Base-by-base conservation (phyloP, 345 rosid species). In the Eutrema yunnanense region DNA sequence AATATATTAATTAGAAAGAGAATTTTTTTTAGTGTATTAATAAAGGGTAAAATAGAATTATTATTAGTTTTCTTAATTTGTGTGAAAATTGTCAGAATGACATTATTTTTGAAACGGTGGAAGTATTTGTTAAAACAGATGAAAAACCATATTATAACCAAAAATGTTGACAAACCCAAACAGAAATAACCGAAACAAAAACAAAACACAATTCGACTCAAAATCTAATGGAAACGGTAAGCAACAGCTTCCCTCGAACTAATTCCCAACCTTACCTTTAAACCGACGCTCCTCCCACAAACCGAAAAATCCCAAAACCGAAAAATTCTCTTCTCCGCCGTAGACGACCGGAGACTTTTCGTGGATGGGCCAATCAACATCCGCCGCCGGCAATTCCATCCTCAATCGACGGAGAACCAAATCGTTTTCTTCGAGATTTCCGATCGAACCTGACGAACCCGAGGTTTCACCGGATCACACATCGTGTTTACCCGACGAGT, bases 291-390 rank as follows among this genome's bases (percentile, higher is more conserved):
- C 76, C 44, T 54, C 62, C 54, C 64, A 43, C 70, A 63, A 63
- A 72, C 63, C 76, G 64, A 72, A 56, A 63, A 14, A 72, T 30
- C 9, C 37, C 38, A 49, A 66, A 51, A n/a, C 11, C 47, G 6
- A 41, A 26, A 44, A 44, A 33, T 53, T 33, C 44, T 43, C n/a
- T n/a, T n/a, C n/a, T n/a, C n/a, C n/a, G n/a, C n/a, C n/a, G n/a
- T n/a, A n/a, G n/a, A n/a, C n/a, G n/a, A n/a, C 8, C 76, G 62
- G 54, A 72, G 22, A 34, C 62, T 34, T 22, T 57, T 56, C 72
- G 74, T 79, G 82, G 81, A 92, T 90, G 96, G 95, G 98, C 76
- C 96, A 90, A 78, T 81, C 88, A 71, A 71, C 79, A 50, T 92
- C 96, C 69, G 81, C 86, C 82, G 81, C 84, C 51, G 81, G 86